Evolutionary conservation across 768 basidiomycete species (phyloP).

Genomic region (Sutorius australiensis): DNA sequence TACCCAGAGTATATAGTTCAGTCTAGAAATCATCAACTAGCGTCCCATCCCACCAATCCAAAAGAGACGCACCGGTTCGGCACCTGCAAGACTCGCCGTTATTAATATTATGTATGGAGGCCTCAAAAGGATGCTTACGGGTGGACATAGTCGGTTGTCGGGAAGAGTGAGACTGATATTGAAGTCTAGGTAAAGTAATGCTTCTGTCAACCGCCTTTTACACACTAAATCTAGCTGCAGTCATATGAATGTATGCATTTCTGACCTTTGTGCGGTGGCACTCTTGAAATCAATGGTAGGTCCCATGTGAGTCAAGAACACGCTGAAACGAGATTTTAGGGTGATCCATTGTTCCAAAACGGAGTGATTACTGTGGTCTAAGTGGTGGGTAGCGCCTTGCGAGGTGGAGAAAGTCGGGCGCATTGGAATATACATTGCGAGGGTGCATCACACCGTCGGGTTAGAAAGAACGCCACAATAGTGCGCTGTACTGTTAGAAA

Average conservation of each 20-base stretch:
- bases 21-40: slow-evolving; percentile 35
- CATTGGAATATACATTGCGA: slow-evolving; percentile 44
- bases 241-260: not conserved
- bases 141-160: slow-evolving; percentile 77
- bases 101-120: not conserved
- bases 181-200: slow-evolving; percentile 75
- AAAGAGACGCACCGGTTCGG: slow-evolving; percentile 57
- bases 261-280: slow-evolving; percentile 64
- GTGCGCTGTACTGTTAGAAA: too few relatives aligned
- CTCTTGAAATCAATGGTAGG: slow-evolving; percentile 72
- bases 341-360: not conserved
- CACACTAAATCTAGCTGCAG: slow-evolving; percentile 9
- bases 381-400: slow-evolving; percentile 57
- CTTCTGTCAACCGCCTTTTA: slow-evolving; percentile 70
- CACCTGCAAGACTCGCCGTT: slow-evolving; percentile 41
- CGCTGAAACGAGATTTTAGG: slow-evolving; percentile 16
- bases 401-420: slow-evolving; percentile 58
- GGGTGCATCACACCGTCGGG: slow-evolving; percentile 37
- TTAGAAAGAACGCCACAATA: too few relatives aligned
- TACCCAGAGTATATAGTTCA: slow-evolving; percentile 87
- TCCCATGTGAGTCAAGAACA: slow-evolving; percentile 26
- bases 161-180: slow-evolving; percentile 58
- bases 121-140: slow-evolving; percentile 47
- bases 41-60: not conserved
- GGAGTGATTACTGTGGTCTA: slow-evolving; percentile 44